Conservation (phyloP, 768 basidiomycete genomes). For the Termitomyces sp. region DNA sequence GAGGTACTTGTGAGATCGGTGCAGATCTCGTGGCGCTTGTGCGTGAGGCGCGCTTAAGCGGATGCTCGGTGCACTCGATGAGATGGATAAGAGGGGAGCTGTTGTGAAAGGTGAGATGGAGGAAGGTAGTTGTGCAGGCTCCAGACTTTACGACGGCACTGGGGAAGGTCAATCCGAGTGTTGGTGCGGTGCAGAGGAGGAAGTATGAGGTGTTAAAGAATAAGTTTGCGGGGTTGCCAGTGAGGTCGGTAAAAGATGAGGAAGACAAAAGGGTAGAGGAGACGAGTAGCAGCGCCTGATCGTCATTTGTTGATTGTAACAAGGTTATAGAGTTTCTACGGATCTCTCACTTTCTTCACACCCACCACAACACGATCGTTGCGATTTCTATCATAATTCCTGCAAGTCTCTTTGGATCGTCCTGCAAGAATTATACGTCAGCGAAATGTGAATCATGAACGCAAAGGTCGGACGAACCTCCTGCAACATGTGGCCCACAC, state of each 20-base stretch:
- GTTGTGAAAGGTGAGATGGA: slow-evolving; percentile 11
- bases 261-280: slow-evolving; percentile 31
- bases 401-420: slow-evolving; percentile 79
- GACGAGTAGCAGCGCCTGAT: slow-evolving; percentile 2
- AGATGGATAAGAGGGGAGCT: slow-evolving; percentile 39
- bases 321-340: slow-evolving; percentile 4
- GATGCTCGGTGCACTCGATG: slow-evolving; percentile 63
- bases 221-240: slow-evolving; percentile 80
- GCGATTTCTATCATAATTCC: slow-evolving; percentile 82
- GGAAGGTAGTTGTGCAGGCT: slow-evolving; percentile 49
- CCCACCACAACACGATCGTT: slow-evolving; percentile 72
- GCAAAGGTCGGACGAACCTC: slow-evolving; percentile 60
- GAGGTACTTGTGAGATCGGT: slow-evolving; percentile 67
- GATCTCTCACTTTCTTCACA: slow-evolving; percentile 55
- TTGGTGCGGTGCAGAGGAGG: slow-evolving; percentile 71
- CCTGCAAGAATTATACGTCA: slow-evolving; percentile 42
- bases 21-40: slow-evolving; percentile 89
- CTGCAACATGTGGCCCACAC: slow-evolving; percentile 92
- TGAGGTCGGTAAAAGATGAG: slow-evolving; percentile 43
- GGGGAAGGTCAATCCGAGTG: slow-evolving; percentile 84
- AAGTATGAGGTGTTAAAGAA: slow-evolving; percentile 78
- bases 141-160: slow-evolving; percentile 74
- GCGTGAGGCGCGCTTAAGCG: slow-evolving; percentile 82
- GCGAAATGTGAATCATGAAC: slow-evolving; percentile 1
- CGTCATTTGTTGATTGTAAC: neutral